These are phyloP conservation scores for Malus hybrid DNA, from an alignment of 331 rosid species.

Conservation along the genomic window DNA sequence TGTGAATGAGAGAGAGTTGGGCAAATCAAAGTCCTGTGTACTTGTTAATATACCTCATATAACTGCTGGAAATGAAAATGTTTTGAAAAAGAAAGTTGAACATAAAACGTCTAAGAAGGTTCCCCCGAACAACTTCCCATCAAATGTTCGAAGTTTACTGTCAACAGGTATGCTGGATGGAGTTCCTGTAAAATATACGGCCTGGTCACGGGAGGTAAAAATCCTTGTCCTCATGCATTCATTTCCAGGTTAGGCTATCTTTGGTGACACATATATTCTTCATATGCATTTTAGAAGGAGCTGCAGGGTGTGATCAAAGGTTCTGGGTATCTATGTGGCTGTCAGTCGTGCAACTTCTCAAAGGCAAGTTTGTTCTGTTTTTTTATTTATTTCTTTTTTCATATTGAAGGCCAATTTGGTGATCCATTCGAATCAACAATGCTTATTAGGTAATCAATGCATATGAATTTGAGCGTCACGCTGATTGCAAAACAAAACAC, in stretches of 20 bases:
- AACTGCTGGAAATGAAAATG: slow-evolving; percentile 26
- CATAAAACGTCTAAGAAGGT: slow-evolving; percentile 44
- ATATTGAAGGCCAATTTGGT: not conserved
- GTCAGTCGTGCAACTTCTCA: slow-evolving; percentile 47
- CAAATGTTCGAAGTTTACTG: slow-evolving; percentile 70
- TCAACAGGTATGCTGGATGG: slow-evolving; percentile 95
- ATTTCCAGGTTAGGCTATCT: slow-evolving; percentile 32
- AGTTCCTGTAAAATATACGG: slow-evolving; percentile 67
- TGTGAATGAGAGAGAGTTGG: slow-evolving; percentile 31
- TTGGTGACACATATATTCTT: slow-evolving; percentile 38
- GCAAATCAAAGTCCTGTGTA: slow-evolving; percentile 22
- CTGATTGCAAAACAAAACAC: slow-evolving; percentile 75
- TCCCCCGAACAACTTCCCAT: slow-evolving; percentile 67
- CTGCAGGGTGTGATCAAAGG: slow-evolving; percentile 64
- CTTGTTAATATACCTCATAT: slow-evolving; percentile 16
- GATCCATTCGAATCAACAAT: not conserved
- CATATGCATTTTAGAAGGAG: slow-evolving; percentile 60
- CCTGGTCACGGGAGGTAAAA: slow-evolving; percentile 83
- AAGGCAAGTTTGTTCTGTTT: slow-evolving; percentile 40
- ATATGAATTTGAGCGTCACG: slow-evolving; percentile 78
- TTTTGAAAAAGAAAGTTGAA: slow-evolving; percentile 43
- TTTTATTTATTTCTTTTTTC: not conserved
- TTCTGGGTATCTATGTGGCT: slow-evolving; percentile 71
- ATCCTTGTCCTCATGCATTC: slow-evolving; percentile 31
- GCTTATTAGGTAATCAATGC: slow-evolving; percentile 56